Evolutionary conservation across 2,329 filamentous ascomycete species (phyloP).

Genomic region (Boeremia exigua): DNA sequence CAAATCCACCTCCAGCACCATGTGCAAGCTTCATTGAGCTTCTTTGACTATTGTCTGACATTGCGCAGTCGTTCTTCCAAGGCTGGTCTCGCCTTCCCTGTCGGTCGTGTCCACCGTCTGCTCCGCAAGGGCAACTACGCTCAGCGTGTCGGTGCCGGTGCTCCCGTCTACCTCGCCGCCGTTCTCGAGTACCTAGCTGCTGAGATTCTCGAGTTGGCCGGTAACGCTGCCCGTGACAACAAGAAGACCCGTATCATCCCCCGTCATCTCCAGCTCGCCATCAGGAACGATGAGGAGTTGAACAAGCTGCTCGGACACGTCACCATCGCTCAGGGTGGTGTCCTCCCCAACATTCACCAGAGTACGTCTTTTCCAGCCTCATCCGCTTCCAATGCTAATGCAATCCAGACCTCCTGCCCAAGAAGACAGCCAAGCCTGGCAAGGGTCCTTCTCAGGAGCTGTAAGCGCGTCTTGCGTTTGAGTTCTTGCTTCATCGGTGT

Average conservation of each 20-base stretch:
- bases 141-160: constrained; percentile 98
- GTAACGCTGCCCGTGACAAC: constrained; percentile 98
- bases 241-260: constrained; percentile 99
- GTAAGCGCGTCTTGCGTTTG: constrained; percentile 61
- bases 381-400: constrained; percentile 48
- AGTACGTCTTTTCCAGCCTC: constrained; percentile 66
- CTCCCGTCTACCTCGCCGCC: constrained; percentile 94
- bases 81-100: constrained; percentile 97
- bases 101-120: constrained; percentile 99
- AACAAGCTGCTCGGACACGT: constrained; percentile 98
- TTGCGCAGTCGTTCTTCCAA: constrained; percentile 90
- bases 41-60: constrained; percentile 23
- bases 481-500: constrained; percentile 51
- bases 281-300: constrained; percentile 99
- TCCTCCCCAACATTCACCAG: constrained; percentile 95
- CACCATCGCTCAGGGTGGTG: constrained; percentile 96
- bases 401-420: constrained; percentile 85
- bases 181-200: constrained; percentile 98
- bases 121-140: constrained; percentile 99
- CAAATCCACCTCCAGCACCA: constrained; percentile 9
- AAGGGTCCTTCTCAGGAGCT: constrained; percentile 95
- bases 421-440: constrained; percentile 97
- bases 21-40: constrained; percentile 20
- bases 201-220: constrained; percentile 98
- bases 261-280: constrained; percentile 97